Base-by-base conservation (phyloP, 495 filamentous ascomycete species). In the Pseudevernia furfuracea region DNA sequence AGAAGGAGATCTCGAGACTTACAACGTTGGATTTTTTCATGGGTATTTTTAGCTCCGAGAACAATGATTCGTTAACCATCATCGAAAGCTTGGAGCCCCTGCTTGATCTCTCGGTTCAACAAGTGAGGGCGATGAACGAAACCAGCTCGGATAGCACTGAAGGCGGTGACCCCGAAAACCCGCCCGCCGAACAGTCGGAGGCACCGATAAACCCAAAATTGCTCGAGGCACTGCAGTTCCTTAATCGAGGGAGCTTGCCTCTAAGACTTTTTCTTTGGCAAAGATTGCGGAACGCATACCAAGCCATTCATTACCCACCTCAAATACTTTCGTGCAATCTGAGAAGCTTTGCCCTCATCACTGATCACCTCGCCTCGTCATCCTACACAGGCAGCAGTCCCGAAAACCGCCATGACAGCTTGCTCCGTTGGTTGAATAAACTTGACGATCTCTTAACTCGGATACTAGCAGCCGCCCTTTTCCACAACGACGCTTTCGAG, bases 21-120 rank as follows among this genome's bases (percentile, higher is more conserved):
- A 96, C 89, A 19, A 97, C 92, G 0, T 92, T 94, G 84, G 95
- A 96, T 70, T 97, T 96, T 75, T 97, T 99, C 75, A 79, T 89
- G 65, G 88, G 85, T 37, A 84, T 99, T 1, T 96, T 97, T 67
- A 79, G 77, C 60, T 73, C 81, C 32, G 80, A 85, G 48, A 75
- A 82, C 39, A 83, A 84, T 43, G 85, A 96, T 70, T 87, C 94
- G 0, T 80, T 90, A 7, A 82, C 85, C 12, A 81, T 96, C 6
- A 96, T 99, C 68, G 91, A 96, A 68, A 94, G 84, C 44, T 78
- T 99, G 39, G 95, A 99, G 68, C 94, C 95, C 2, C 86, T 99
- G 21, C 81, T 99, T 3, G 91, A 95, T 61, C 86, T 87, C 23
- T 85, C 84, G 17, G 81, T 89, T 41, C 71, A 78, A 53, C 37